Percentiles rank a stretch among this genome's conserved stretches.
Conservation (phyloP, 2,329 filamentous ascomycete genomes). For the Fusarium udum region DNA sequence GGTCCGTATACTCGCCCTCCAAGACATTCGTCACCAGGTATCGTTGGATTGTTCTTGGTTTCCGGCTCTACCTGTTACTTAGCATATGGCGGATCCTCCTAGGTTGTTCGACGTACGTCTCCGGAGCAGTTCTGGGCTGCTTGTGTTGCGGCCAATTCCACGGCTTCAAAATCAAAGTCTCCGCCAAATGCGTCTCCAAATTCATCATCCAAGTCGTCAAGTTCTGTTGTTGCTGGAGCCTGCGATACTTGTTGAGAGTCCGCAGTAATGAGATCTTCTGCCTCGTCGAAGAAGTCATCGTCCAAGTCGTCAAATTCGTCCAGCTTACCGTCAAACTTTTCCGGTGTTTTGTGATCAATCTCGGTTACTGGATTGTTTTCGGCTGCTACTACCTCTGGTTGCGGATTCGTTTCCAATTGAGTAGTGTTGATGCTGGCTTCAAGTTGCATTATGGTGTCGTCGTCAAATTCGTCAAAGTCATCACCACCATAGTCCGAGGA, state of each 20-base stretch:
- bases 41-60: conserved; percentile 81
- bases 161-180: conserved; percentile 81
- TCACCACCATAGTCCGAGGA: conserved; percentile 65
- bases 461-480: conserved; percentile 69
- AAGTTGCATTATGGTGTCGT: conserved; percentile 66
- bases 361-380: conserved; percentile 53
- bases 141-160: conserved; percentile 78
- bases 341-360: conserved; percentile 62
- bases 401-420: conserved; percentile 35
- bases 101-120: conserved; percentile 51
- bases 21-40: conserved; percentile 82
- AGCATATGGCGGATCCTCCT: conserved; percentile 58
- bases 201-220: conserved; percentile 43
- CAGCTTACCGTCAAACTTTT: conserved; percentile 69
- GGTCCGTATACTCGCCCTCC: conserved; percentile 73
- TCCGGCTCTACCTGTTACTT: conserved; percentile 73
- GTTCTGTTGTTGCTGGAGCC: not conserved
- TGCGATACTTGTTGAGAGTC: conserved; percentile 34
- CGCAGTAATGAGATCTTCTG: conserved; percentile 47
- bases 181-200: conserved; percentile 66
- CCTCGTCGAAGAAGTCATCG: conserved; percentile 65
- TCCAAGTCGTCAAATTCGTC: conserved; percentile 74
- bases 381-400: not conserved
- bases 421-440: conserved; percentile 55
- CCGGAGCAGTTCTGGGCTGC: conserved; percentile 54